Evolutionary conservation across 2,329 filamentous ascomycete genomes (phyloP).

Genomic region (Fusarium proliferatum): DNA sequence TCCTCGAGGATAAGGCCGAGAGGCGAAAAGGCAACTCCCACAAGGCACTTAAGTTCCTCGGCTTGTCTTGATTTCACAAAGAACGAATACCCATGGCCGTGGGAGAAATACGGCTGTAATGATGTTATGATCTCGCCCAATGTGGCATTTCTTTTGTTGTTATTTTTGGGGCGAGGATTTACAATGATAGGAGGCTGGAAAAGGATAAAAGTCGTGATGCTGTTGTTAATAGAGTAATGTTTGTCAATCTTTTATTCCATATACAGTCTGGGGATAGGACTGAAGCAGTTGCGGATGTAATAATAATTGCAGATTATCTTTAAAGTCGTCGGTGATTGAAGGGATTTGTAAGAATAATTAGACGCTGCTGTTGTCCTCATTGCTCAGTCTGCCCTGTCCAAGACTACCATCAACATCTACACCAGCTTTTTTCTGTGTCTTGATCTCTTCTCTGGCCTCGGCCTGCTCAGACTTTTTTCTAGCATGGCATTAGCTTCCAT

Average conservation of each 20-base stretch:
- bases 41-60: constrained; percentile 66
- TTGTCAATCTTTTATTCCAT: neutral
- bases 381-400: constrained; percentile 24
- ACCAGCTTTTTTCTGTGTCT: constrained; percentile 30
- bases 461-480: constrained; percentile 40
- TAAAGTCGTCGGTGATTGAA: neutral
- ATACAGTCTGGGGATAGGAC: neutral
- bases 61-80: constrained; percentile 49
- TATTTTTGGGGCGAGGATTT: constrained; percentile 2
- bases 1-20: constrained; percentile 54
- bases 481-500: neutral
- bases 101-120: constrained; percentile 12
- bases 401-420: constrained; percentile 35
- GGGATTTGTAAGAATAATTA: neutral
- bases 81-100: neutral
- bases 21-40: constrained; percentile 56
- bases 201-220: constrained; percentile 9
- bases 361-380: constrained; percentile 28
- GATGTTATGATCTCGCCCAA: constrained; percentile 39
- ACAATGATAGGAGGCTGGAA: neutral
- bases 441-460: constrained; percentile 32
- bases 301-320: neutral
- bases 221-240: constrained; percentile 24
- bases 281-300: neutral
- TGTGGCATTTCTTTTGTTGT: constrained; percentile 27